Conservation (phyloP, 805 yeast species). For the Komagataella pseudopastoris region DNA sequence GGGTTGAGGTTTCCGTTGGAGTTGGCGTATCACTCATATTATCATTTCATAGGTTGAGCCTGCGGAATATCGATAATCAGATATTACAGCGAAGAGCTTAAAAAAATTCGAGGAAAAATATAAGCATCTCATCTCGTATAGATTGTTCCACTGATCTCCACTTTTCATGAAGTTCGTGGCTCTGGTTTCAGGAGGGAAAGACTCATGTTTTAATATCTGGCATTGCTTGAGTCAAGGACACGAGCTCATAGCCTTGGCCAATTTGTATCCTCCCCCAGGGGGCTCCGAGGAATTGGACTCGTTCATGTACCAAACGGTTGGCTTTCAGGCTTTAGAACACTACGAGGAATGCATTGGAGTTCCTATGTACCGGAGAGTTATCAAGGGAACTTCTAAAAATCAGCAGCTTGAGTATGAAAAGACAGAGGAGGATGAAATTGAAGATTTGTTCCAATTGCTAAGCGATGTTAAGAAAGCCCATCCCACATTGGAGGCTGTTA, state of each 20-base stretch:
- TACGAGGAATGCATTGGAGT: slow-evolving; percentile 63
- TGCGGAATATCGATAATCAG: background rate
- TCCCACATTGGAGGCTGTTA: slow-evolving; percentile 73
- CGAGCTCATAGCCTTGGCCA: slow-evolving; percentile 74
- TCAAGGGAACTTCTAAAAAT: slow-evolving; percentile 49
- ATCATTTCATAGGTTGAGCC: background rate
- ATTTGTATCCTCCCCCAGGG: slow-evolving; percentile 47
- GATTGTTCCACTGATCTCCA: background rate
- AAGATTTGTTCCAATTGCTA: slow-evolving; percentile 55
- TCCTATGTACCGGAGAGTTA: slow-evolving; percentile 64
- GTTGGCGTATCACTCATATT: slow-evolving; percentile 1
- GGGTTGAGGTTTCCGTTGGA: background rate
- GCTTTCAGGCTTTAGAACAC: slow-evolving; percentile 59
- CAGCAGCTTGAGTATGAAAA: slow-evolving; percentile 52
- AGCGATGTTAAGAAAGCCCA: slow-evolving; percentile 30
- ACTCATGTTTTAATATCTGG: slow-evolving; percentile 79
- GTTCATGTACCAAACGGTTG: slow-evolving; percentile 97
- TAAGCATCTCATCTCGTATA: background rate
- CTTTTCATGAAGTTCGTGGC: slow-evolving; percentile 77
- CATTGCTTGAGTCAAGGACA: slow-evolving; percentile 85
- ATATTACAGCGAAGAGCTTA: background rate
- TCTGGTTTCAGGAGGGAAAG: slow-evolving; percentile 90
- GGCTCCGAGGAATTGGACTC: slow-evolving; percentile 65
- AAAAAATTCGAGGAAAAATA: background rate
- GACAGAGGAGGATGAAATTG: slow-evolving; percentile 78